Evolutionary conservation across 2,329 filamentous ascomycete species (phyloP).

Genomic region (Amphichorda felina): DNA sequence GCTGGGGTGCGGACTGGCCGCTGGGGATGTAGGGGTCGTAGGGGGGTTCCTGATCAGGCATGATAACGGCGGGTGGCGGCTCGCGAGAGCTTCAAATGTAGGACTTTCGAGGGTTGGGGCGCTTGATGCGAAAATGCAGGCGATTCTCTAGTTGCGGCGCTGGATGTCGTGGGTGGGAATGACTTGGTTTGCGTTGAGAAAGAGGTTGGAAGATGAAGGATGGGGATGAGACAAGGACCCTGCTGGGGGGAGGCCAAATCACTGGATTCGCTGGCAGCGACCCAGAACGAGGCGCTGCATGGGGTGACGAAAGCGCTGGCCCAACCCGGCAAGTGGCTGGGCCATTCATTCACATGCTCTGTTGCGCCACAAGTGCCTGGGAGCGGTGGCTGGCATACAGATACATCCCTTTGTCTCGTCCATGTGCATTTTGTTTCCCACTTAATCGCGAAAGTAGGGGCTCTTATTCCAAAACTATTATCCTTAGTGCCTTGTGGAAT

Average conservation of each 20-base stretch:
- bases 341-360: too few species aligned
- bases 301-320: slow-evolving; percentile 14
- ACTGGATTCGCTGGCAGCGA: too few species aligned
- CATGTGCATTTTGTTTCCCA: too few species aligned
- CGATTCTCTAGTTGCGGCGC: background rate
- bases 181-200: background rate
- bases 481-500: too few species aligned
- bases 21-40: slow-evolving; percentile 86
- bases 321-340: too few species aligned
- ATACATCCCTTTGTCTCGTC: too few species aligned
- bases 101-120: background rate
- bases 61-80: slow-evolving; percentile 15
- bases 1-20: slow-evolving; percentile 36
- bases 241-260: background rate
- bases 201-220: background rate
- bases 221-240: background rate
- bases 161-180: background rate
- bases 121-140: background rate
- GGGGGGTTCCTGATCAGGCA: slow-evolving; percentile 48
- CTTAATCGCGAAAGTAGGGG: too few species aligned
- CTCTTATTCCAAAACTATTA: too few species aligned
- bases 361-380: too few species aligned
- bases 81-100: background rate
- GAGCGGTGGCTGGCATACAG: too few species aligned
- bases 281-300: slow-evolving; percentile 10